Conservation (phyloP, 768 basidiomycete genomes). For the Termitomyces titanicus region DNA sequence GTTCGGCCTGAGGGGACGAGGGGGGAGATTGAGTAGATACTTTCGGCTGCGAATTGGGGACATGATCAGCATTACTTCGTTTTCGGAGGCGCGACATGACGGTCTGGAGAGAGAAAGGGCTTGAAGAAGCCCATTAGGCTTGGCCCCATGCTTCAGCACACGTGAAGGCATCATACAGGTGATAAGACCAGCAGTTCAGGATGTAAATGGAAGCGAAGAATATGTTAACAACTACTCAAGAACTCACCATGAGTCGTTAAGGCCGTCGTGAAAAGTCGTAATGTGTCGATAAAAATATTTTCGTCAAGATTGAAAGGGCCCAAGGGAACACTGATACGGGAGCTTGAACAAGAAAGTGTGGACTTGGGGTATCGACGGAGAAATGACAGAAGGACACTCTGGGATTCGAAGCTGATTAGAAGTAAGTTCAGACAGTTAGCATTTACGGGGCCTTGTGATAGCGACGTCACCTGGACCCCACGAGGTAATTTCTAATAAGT, state of each 20-base stretch:
- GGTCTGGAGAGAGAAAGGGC: slow-evolving; percentile 23
- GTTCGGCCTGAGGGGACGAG: slow-evolving; percentile 45
- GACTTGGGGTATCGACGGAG: background rate
- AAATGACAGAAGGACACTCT: slow-evolving; percentile 5
- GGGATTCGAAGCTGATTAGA: slow-evolving; percentile 13
- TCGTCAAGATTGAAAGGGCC: background rate
- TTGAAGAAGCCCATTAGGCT: slow-evolving; percentile 21
- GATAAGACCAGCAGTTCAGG: background rate
- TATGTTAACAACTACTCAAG: background rate
- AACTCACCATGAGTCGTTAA: slow-evolving; percentile 17
- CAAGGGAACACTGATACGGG: background rate
- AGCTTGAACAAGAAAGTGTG: background rate
- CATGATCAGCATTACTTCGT: slow-evolving; percentile 36
- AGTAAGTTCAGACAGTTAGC: background rate
- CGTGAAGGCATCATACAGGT: slow-evolving; percentile 13
- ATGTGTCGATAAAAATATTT: background rate
- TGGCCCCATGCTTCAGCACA: slow-evolving; percentile 16
- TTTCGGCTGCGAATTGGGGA: slow-evolving; percentile 35
- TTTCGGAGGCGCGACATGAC: slow-evolving; percentile 50
- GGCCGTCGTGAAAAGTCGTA: slow-evolving; percentile 4
- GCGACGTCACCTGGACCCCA: background rate
- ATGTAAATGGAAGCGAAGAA: slow-evolving; percentile 3
- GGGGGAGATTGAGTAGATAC: slow-evolving; percentile 43
- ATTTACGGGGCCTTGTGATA: background rate
- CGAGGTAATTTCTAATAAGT: background rate